Percentiles rank a stretch among this genome's conserved stretches.
Conservation (phyloP, 306 rosid genomes). For the Castanea sativa region DNA sequence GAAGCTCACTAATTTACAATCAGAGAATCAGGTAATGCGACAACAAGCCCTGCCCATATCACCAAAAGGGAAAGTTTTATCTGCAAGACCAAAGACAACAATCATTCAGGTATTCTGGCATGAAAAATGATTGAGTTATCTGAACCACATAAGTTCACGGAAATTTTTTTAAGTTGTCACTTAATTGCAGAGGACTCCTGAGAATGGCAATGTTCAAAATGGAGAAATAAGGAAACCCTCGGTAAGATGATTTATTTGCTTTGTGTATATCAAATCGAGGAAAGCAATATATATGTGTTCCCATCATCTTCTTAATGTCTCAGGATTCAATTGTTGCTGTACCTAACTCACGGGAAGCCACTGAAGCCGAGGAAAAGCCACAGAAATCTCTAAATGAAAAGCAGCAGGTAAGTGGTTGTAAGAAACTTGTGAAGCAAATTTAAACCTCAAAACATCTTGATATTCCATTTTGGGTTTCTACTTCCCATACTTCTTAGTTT, state of each 20-base stretch:
- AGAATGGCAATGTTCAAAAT: conserved; percentile 76
- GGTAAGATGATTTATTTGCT: conserved; percentile 46
- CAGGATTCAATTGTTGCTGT: conserved; percentile 78
- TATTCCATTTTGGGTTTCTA: conserved; percentile 17
- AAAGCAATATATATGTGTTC: background rate
- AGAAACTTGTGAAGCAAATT: conserved; percentile 19
- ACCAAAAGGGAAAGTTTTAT: conserved; percentile 74
- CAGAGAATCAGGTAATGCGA: conserved; percentile 99
- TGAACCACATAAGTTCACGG: background rate
- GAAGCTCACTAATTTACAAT: conserved; percentile 88
- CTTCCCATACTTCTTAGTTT: conserved; percentile 3
- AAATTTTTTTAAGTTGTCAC: conserved; percentile 26
- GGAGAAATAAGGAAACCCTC: conserved; percentile 68
- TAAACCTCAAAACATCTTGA: conserved; percentile 16
- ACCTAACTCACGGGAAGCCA: conserved; percentile 69
- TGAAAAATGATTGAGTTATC: conserved; percentile 5
- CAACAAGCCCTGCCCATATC: conserved; percentile 96
- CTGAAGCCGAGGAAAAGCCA: conserved; percentile 95
- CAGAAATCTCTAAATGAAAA: conserved; percentile 97
- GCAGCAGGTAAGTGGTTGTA: conserved; percentile 72
- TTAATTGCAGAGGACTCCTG: conserved; percentile 81
- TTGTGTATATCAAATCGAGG: conserved; percentile 3
- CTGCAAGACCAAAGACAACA: conserved; percentile 77
- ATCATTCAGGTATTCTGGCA: conserved; percentile 72
- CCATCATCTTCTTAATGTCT: background rate